Evolutionary conservation across 257 asterid genomes (phyloP).

Genomic region (Nicotiana tabacum): DNA sequence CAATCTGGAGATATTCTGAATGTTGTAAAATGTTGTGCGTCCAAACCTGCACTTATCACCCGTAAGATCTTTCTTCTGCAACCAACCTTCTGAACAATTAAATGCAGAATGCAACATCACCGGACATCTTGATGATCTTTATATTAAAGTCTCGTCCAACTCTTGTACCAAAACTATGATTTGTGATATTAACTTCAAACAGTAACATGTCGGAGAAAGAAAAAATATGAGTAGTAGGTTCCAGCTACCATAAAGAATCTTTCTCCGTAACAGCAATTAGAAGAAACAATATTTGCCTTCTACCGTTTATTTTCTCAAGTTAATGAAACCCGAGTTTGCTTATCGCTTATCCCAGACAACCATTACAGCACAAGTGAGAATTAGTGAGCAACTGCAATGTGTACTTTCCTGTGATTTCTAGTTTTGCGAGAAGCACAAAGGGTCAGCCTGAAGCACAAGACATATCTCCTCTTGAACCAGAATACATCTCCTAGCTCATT

Average conservation of each 20-base stretch:
- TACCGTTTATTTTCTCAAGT: neutral
- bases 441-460: neutral
- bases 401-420: neutral
- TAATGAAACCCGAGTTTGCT: neutral
- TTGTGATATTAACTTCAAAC: neutral
- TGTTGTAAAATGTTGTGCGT: neutral
- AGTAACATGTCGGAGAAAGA: neutral
- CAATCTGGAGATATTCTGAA: too few relatives aligned
- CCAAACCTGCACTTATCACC: neutral
- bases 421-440: neutral
- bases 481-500: neutral
- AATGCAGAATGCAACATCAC: neutral
- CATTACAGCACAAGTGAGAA: neutral
- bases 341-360: neutral
- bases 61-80: neutral
- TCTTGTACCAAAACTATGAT: neutral
- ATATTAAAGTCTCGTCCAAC: neutral
- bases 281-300: neutral
- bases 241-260: neutral
- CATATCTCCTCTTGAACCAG: neutral
- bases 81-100: neutral
- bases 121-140: neutral
- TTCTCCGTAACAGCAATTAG: neutral
- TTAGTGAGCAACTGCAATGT: neutral
- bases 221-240: neutral